phyloP scores from a whole-genome alignment of 768 basidiomycete species.

The Grammothele lineata region DNA sequence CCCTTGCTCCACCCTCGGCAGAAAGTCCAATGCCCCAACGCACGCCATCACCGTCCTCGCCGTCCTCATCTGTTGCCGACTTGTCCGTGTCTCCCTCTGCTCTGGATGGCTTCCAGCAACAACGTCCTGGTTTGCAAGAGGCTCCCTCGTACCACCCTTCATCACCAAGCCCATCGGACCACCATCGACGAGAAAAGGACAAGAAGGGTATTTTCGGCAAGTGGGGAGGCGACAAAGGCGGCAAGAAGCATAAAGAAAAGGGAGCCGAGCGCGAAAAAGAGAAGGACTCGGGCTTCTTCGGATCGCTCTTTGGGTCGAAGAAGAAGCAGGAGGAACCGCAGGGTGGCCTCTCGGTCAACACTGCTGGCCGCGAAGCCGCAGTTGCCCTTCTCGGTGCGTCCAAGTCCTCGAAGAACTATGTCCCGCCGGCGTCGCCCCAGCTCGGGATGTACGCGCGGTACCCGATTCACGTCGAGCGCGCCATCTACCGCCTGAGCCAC shows the following conservation, averaged over 20 bases:
- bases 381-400: conserved; percentile 82
- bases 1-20: conserved; percentile 39
- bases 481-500: conserved; percentile 94
- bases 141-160: conserved; percentile 28
- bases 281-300: conserved; percentile 85
- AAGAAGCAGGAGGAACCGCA: conserved; percentile 80
- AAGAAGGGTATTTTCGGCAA: conserved; percentile 68
- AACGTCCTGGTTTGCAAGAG: conserved; percentile 25
- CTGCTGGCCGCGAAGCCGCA: conserved; percentile 80
- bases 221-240: conserved; percentile 63
- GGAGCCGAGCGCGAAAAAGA: conserved; percentile 55
- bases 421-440: conserved; percentile 59
- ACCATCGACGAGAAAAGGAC: conserved; percentile 45
- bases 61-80: conserved; percentile 13
- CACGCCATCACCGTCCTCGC: conserved; percentile 50
- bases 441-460: conserved; percentile 66
- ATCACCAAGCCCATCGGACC: conserved; percentile 25
- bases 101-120: conserved; percentile 14
- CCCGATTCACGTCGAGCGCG: conserved; percentile 97
- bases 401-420: conserved; percentile 68
- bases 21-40: conserved; percentile 35
- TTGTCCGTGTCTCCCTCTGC: conserved; percentile 1
- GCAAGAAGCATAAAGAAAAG: conserved; percentile 45
- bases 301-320: conserved; percentile 81
- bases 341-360: conserved; percentile 20